phyloP scores from a whole-genome alignment of 768 basidiomycete genomes.

The Amanita fuliginea region DNA sequence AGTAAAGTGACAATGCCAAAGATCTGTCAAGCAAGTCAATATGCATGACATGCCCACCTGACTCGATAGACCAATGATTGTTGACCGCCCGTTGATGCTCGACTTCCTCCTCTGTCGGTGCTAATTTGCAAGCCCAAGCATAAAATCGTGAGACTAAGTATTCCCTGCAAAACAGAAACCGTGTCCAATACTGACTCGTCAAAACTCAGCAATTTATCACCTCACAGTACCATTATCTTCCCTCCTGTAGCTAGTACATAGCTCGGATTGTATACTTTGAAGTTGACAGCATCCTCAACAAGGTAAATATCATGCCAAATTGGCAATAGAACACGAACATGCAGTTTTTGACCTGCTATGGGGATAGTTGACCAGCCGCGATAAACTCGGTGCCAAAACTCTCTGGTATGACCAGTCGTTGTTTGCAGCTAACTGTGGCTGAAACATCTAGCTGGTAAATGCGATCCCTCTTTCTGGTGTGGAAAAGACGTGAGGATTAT shows the following conservation, averaged over 20 bases:
- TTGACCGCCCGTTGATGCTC: neutral
- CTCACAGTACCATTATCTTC: conserved; percentile 86
- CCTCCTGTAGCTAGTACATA: conserved; percentile 75
- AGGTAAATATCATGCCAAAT: neutral
- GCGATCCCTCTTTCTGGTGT: conserved; percentile 52
- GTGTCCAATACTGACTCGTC: neutral
- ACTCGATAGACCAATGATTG: conserved; percentile 2
- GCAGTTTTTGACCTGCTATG: conserved; percentile 66
- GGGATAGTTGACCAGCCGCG: conserved; percentile 81
- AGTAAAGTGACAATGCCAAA: neutral
- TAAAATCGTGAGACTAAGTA: too few relatives aligned
- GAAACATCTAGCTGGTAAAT: conserved; percentile 60
- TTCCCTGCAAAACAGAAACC: conserved; percentile 50
- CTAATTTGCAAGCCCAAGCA: conserved; percentile 51
- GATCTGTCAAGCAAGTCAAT: neutral
- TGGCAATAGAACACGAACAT: conserved; percentile 13
- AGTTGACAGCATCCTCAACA: too few relatives aligned
- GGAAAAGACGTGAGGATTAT: neutral
- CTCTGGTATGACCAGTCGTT: conserved; percentile 85
- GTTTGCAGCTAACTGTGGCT: conserved; percentile 47
- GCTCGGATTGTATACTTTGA: conserved; percentile 69
- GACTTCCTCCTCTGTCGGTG: conserved; percentile 5
- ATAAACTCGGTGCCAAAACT: conserved; percentile 90
- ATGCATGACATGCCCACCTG: neutral
- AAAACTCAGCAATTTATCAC: conserved; percentile 26